Base-by-base conservation (phyloP, 768 basidiomycete species). In the Auriscalpium orientale region DNA sequence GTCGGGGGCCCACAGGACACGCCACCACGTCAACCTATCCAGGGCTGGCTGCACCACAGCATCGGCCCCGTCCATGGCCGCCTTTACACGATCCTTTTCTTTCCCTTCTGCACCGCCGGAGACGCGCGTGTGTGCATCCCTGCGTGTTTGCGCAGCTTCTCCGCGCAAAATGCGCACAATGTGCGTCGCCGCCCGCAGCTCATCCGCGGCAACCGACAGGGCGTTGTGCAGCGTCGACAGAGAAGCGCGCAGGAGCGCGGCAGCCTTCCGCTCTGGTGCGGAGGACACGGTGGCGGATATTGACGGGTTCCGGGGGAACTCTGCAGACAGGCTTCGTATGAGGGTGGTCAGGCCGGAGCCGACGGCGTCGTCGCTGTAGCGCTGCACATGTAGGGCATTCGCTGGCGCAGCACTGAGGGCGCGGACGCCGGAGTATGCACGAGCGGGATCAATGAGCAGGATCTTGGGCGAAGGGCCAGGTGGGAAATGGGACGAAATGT, bases 301-400 rank as follows among this genome's bases (percentile, higher is more conserved):
- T 15, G 45, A 37, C 15, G 28, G 20, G n/a, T 12, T 21, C 34
- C n/a, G 21, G 53, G 53, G 13, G 58, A 20, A 4, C 49, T 44
- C 9, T 50, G 59, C 10, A 8, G 44, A 35, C 13, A 62, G 48
- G 15, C 44, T 21, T n/a, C 33, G 45, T 20, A 28, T 52, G 34
- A 62, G 56, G 21, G 37, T 16, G 34, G 48, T 54, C 10, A 62
- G 54, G n/a, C 75, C 72, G 18, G 88, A 90, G 8, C 72, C 78
- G 21, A 79, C 64, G 56, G 79, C 82, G 9, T 82, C 77, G 58
- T 81, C 77, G 63, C 88, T 85, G 67, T 82, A 91, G 56, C 71
- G 74, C 57, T 88, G 83, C 13, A 90, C 75, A 35, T 79, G 75
- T 3, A 72, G 61, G 13, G 79, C 58, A 1, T 80, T 80, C 4